Evolutionary conservation across 192 early-diverging fungal species (phyloP).

Genomic region (Backusella parvicylindrica): DNA sequence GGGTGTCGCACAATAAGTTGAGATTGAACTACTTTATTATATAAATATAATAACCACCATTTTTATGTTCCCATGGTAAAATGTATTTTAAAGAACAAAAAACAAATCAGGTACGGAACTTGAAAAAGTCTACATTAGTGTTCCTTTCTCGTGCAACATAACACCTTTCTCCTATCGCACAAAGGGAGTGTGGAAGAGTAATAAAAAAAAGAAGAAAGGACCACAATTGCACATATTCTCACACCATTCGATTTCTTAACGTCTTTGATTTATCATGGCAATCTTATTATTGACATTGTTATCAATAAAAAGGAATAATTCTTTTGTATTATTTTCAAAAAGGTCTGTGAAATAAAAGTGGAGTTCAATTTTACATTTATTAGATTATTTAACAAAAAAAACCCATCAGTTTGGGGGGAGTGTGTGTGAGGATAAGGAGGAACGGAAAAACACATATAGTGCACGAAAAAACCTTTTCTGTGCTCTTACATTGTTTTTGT

Average conservation of each 20-base stretch:
- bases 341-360: not conserved
- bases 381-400: not conserved
- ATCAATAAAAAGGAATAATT: not conserved
- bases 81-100: not conserved
- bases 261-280: not conserved
- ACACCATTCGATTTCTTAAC: not conserved
- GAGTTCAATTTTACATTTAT: not conserved
- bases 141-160: slow-evolving; percentile 1
- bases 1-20: not conserved
- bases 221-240: not conserved
- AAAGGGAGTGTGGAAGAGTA: not conserved
- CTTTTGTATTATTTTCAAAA: not conserved
- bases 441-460: not conserved
- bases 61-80: not conserved
- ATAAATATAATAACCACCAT: not conserved
- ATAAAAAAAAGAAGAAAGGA: not conserved
- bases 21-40: not conserved
- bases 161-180: not conserved
- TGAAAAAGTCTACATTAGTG: not conserved
- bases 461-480: not conserved
- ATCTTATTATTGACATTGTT: not conserved
- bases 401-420: not conserved
- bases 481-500: not conserved
- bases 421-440: not conserved
- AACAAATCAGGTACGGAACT: slow-evolving; percentile 1